phyloP scores from a whole-genome alignment of 352 stramenopile genomes.

The Blastocystis sp. region DNA sequence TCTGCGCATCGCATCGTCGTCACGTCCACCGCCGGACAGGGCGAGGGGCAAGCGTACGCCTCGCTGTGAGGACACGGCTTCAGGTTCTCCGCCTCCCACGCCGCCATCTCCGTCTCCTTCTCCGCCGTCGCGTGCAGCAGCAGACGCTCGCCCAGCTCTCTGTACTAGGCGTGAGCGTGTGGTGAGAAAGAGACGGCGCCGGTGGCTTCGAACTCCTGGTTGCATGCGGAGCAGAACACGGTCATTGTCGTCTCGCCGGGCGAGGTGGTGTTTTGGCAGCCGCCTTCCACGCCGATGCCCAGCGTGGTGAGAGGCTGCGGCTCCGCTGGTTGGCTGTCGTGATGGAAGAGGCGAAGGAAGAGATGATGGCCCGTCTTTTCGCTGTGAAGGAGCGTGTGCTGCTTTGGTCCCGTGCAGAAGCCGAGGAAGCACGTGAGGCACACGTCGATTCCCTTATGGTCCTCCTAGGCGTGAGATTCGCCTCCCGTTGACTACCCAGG shows the following conservation, averaged over 20 bases:
- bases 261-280: neutral
- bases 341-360: conserved; percentile 48
- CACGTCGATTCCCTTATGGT: conserved; percentile 45
- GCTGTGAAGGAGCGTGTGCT: conserved; percentile 14
- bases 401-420: conserved; percentile 25
- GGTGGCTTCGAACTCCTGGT: neutral
- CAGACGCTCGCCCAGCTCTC: conserved; percentile 18
- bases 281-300: conserved; percentile 5
- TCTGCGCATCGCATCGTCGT: conserved; percentile 79
- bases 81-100: conserved; percentile 39
- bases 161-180: neutral
- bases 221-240: neutral
- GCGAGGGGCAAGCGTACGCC: neutral
- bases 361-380: conserved; percentile 54
- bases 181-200: neutral
- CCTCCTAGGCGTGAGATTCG: neutral
- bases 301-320: conserved; percentile 15
- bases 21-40: conserved; percentile 23
- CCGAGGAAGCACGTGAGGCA: conserved; percentile 44
- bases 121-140: conserved; percentile 3
- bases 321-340: neutral
- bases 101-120: conserved; percentile 51
- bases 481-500: neutral
- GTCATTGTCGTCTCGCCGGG: neutral
- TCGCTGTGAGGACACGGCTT: conserved; percentile 51